Evolutionary conservation across 1,284 basidiomycete species (phyloP).

Genomic region (Puccinia novopanici): DNA sequence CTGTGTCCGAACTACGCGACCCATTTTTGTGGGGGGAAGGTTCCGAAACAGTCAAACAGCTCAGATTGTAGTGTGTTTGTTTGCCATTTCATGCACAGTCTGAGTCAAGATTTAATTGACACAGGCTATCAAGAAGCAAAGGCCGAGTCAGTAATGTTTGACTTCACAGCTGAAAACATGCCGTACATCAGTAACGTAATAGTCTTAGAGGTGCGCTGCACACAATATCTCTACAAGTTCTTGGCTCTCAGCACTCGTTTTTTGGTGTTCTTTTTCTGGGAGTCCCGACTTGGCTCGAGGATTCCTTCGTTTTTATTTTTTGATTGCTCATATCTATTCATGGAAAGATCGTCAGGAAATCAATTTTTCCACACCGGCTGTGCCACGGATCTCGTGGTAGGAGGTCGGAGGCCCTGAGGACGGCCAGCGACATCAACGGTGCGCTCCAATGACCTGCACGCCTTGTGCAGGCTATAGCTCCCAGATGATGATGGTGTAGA

Average conservation of each 20-base stretch:
- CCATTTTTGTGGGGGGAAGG: not conserved
- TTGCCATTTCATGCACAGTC: slow-evolving; percentile 57
- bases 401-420: too few relatives aligned
- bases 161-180: slow-evolving; percentile 31
- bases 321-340: not conserved
- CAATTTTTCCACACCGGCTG: not conserved
- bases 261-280: too few relatives aligned
- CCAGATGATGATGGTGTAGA: too few relatives aligned
- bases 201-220: not conserved
- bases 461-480: too few relatives aligned
- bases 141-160: slow-evolving; percentile 42
- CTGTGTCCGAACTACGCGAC: not conserved
- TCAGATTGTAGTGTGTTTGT: slow-evolving; percentile 60
- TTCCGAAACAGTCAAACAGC: slow-evolving; percentile 58
- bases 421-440: too few relatives aligned
- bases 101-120: slow-evolving; percentile 53
- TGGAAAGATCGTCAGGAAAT: slow-evolving; percentile 12
- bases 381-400: too few relatives aligned
- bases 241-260: too few relatives aligned
- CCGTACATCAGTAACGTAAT: slow-evolving; percentile 17
- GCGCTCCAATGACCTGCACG: too few relatives aligned
- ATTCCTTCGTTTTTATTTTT: not conserved
- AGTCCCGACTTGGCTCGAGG: too few relatives aligned
- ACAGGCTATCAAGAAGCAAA: not conserved
- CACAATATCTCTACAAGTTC: not conserved